Conservation (phyloP, 2,329 filamentous ascomycete species). For the Apiospora rasikravindrae region DNA sequence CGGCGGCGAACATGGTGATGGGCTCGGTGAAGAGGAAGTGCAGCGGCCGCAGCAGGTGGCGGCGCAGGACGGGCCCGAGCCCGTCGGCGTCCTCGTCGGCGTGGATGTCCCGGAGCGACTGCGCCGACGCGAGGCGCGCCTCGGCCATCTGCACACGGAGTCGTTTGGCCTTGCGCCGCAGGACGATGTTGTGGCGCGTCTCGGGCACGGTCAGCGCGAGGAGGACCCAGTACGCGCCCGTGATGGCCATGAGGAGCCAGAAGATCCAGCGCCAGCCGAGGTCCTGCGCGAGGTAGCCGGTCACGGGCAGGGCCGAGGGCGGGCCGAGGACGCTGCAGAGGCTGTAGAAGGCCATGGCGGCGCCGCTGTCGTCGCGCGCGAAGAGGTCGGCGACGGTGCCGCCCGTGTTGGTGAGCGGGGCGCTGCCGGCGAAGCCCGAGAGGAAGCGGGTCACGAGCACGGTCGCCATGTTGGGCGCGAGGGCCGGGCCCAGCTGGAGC, state of each 20-base stretch:
- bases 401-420: conserved; percentile 57
- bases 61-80: conserved; percentile 61
- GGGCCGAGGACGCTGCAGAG: conserved; percentile 69
- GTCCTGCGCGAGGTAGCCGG: conserved; percentile 62
- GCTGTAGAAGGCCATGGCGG: conserved; percentile 65
- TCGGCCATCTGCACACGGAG: no score
- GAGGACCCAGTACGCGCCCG: no score
- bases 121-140: no score
- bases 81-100: conserved; percentile 69
- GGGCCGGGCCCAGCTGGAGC: no score
- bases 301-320: conserved; percentile 64
- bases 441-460: conserved; percentile 65
- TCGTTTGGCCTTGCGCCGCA: no score
- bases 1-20: conserved; percentile 66
- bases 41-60: conserved; percentile 35
- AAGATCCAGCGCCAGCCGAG: no score
- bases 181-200: no score
- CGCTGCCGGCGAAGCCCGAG: conserved; percentile 56
- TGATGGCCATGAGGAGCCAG: no score
- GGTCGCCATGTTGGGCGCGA: conserved; percentile 50
- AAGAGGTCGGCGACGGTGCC: conserved; percentile 61
- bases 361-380: conserved; percentile 48
- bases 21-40: conserved; percentile 62
- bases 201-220: no score
- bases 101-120: conserved; percentile 31